Base-by-base conservation (phyloP, 192 early-diverging fungal genomes). In the Gryganskiella cystojenkinii region DNA sequence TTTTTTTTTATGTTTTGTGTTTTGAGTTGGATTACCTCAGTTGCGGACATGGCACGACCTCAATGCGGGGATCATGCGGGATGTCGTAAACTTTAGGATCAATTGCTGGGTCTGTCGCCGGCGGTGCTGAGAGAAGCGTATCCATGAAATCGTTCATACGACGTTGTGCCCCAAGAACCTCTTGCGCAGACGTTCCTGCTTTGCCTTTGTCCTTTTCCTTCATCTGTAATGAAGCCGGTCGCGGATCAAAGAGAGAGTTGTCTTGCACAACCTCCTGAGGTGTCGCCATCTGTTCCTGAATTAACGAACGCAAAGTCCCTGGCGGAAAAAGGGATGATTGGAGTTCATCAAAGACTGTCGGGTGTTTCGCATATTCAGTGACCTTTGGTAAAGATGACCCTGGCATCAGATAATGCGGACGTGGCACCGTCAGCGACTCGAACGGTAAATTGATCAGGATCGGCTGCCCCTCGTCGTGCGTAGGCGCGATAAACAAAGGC, bases 241-340 rank as follows among this genome's bases (percentile, higher is more conserved):
- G 17, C 0, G 42, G 40, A 10, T 64, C 74, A 68, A 76, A 76
- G 11, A 78, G 51, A 4, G 31, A 64, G 0, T 14, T 67, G 27
- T 64, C 61, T 17, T 69, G 55, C 2, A 78, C 66, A 15, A 78
- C 66, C 30, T 78, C 74, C 49, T 59, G 66, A 2, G 74, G 74
- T 19, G 74, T 64, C 1, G 61, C 66, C 74, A 78, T 78, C n/a
- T 61, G 40, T 19, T 45, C 64, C 37, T 56, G 66, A 17, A 78
- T 60, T 1, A 68, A 13, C 2, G 74, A 63, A 20, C 64, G 60
- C 3, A 78, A 49, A 4, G 74, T 69, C 17, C 74, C 74, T 14
- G 74, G 74, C 9, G 74, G 74, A 40, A 78, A 78, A 4, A 78
- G 52, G 17, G 74, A 78, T n/a, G 74, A 78, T 34, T 78, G 74